Conservation (phyloP, 495 filamentous ascomycete genomes). For the Echria macrotheca region DNA sequence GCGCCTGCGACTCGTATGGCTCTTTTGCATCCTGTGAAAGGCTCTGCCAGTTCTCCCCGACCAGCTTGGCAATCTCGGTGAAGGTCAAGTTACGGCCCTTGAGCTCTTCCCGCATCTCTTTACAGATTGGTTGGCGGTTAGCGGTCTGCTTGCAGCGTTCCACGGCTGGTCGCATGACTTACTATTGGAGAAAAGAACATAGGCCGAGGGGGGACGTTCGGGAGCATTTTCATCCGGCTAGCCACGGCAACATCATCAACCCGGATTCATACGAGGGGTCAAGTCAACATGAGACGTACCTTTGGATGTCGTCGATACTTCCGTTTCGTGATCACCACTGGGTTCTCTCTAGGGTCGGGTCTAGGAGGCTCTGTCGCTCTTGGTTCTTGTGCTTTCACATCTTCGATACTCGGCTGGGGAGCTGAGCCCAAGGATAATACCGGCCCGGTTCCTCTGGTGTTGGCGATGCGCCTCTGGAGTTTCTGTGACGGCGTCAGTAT, state of each 20-base stretch:
- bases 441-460: slow-evolving; percentile 53
- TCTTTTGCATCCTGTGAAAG: slow-evolving; percentile 60
- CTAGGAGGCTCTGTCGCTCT: slow-evolving; percentile 27
- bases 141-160: not conserved
- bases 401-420: slow-evolving; percentile 35
- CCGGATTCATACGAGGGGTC: not conserved
- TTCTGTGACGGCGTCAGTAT: slow-evolving; percentile 32
- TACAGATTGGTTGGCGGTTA: not conserved
- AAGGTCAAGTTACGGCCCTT: slow-evolving; percentile 69
- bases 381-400: slow-evolving; percentile 25
- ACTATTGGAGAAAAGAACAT: slow-evolving; percentile 82
- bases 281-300: slow-evolving; percentile 36
- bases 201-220: slow-evolving; percentile 70
- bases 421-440: slow-evolving; percentile 38
- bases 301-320: slow-evolving; percentile 79
- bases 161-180: slow-evolving; percentile 26
- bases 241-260: slow-evolving; percentile 8
- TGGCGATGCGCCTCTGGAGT: slow-evolving; percentile 48
- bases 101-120: slow-evolving; percentile 68
- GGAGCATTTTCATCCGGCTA: slow-evolving; percentile 73
- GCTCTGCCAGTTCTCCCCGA: slow-evolving; percentile 74
- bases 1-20: slow-evolving; percentile 62
- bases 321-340: slow-evolving; percentile 46
- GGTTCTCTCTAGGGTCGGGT: slow-evolving; percentile 30
- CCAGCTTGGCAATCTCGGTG: slow-evolving; percentile 75